Conservation (phyloP, 2,329 filamentous ascomycete genomes). For the Penicillium sp. region DNA sequence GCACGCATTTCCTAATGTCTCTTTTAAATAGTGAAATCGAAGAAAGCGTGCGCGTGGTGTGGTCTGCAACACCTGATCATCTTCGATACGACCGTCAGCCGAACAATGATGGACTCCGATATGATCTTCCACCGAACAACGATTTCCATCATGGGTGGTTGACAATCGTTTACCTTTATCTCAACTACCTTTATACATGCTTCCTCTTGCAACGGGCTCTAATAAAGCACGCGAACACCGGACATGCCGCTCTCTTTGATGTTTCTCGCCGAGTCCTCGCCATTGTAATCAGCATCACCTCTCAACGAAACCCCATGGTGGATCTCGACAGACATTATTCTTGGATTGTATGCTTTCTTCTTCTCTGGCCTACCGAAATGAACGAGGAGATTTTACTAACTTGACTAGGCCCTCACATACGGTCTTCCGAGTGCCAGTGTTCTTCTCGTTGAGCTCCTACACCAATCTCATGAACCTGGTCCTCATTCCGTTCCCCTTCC, state of each 20-base stretch:
- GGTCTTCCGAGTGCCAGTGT: constrained; percentile 35
- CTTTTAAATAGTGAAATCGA: constrained; percentile 26
- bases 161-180: constrained; percentile 28
- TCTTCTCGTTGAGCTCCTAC: constrained; percentile 34
- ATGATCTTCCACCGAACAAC: constrained; percentile 18
- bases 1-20: not conserved
- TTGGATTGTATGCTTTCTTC: constrained; percentile 31
- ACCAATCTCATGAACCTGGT: constrained; percentile 30
- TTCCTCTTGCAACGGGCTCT: constrained; percentile 37
- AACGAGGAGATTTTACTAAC: not conserved
- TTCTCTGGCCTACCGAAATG: not conserved
- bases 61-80: constrained; percentile 25
- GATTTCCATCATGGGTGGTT: constrained; percentile 19
- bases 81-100: constrained; percentile 27
- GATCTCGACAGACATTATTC: constrained; percentile 35
- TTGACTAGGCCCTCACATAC: constrained; percentile 30
- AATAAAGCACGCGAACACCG: constrained; percentile 32
- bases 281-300: constrained; percentile 30
- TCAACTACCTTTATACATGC: constrained; percentile 37
- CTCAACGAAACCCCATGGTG: constrained; percentile 26
- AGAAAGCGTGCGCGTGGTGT: constrained; percentile 24
- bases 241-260: constrained; percentile 32
- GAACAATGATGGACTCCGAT: constrained; percentile 22
- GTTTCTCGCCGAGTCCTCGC: constrained; percentile 32
- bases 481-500: constrained; percentile 27